These are phyloP conservation scores for Cephaloascus albidus DNA, from an alignment of 805 yeast genomes.

Conservation along the genomic window DNA sequence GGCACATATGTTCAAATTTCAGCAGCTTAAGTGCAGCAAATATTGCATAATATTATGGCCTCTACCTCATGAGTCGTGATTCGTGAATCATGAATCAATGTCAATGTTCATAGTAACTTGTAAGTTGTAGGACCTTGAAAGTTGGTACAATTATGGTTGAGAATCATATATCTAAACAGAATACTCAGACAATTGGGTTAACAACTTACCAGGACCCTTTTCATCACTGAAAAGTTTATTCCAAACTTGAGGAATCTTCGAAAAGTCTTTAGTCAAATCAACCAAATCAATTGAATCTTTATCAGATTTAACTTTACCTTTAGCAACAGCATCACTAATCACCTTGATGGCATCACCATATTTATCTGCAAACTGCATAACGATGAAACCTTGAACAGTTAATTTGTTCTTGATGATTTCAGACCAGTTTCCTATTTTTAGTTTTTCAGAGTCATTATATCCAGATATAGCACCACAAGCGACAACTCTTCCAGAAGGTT, in stretches of 20 bases:
- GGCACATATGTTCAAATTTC: too few relatives aligned
- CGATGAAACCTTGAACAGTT: constrained; percentile 42
- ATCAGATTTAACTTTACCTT: constrained; percentile 29
- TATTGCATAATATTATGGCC: too few relatives aligned
- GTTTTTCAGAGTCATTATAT: constrained; percentile 34
- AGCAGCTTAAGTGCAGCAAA: too few relatives aligned
- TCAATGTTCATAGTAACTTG: too few relatives aligned
- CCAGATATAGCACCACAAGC: constrained; percentile 59
- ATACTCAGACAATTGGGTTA: constrained; percentile 34
- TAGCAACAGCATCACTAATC: constrained; percentile 23
- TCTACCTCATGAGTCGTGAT: too few relatives aligned
- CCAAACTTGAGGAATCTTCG: constrained; percentile 38
- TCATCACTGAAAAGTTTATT: constrained; percentile 30
- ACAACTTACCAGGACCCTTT: constrained; percentile 40
- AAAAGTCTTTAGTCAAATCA: constrained; percentile 29
- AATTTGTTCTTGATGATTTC: constrained; percentile 41
- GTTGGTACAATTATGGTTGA: too few relatives aligned
- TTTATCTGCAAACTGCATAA: constrained; percentile 29
- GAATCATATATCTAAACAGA: too few relatives aligned
- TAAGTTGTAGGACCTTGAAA: too few relatives aligned
- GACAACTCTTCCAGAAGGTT: constrained; percentile 32
- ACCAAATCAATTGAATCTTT: constrained; percentile 26
- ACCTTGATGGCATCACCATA: constrained; percentile 26
- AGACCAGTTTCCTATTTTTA: constrained; percentile 28
- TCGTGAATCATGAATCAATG: too few relatives aligned